A percentile compares a stretch with the other conserved stretches of the same genome.
These are phyloP conservation scores for Solanum piurae DNA, from an alignment of 257 asterid genomes.

Conservation along the genomic window DNA sequence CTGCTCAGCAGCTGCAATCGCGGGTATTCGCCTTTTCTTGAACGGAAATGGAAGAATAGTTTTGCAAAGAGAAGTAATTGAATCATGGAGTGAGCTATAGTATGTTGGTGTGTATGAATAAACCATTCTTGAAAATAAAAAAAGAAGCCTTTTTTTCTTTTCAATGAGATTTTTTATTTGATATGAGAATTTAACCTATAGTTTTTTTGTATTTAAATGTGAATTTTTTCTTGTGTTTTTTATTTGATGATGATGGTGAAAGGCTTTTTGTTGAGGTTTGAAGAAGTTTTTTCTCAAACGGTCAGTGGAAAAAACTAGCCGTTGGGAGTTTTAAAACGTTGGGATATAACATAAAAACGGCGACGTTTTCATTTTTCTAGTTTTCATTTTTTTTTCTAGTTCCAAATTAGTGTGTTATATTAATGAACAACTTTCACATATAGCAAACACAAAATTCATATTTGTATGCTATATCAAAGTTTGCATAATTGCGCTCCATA, in stretches of 20 bases:
- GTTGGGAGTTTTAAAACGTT: slow-evolving; percentile 46
- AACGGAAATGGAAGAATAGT: slow-evolving; percentile 73
- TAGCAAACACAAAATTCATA: no score
- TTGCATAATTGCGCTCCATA: no score
- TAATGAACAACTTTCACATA: no score
- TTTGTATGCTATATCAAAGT: no score
- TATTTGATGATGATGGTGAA: neutral
- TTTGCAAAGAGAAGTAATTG: slow-evolving; percentile 83
- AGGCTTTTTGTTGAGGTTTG: slow-evolving; percentile 10
- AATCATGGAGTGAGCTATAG: slow-evolving; percentile 76
- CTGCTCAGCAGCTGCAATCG: slow-evolving; percentile 89
- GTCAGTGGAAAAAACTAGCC: slow-evolving; percentile 42
- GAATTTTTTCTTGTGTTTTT: neutral
- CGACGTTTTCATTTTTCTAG: neutral
- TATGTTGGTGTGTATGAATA: slow-evolving; percentile 71
- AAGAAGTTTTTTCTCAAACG: slow-evolving; percentile 12
- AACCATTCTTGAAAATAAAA: slow-evolving; percentile 31
- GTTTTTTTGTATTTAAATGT: neutral
- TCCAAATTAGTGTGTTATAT: neutral
- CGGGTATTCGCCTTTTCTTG: slow-evolving; percentile 77
- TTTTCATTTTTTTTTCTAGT: neutral
- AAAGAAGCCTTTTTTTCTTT: neutral
- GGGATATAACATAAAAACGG: slow-evolving; percentile 3
- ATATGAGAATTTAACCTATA: neutral
- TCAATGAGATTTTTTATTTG: neutral